Percentiles rank a stretch among this genome's conserved stretches.
Evolutionary conservation across 139 green algal genomes (phyloP).

Genomic region (Chlamydomonas sphaeroides): DNA sequence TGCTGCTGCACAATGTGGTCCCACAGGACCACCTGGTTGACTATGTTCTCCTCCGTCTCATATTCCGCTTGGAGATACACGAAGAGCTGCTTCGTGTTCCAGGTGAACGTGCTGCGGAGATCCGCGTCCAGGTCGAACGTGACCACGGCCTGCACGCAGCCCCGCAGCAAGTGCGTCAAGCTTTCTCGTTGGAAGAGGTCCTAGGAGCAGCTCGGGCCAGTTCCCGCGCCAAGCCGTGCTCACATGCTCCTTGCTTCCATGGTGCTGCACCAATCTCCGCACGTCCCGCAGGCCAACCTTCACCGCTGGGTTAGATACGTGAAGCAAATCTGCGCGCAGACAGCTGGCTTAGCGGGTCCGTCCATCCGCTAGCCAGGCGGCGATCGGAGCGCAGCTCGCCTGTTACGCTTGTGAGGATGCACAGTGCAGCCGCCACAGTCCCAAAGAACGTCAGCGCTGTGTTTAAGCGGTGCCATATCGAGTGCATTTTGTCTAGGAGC

Average conservation of each 20-base stretch:
- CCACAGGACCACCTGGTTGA: constrained; percentile 86
- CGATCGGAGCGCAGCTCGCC: constrained; percentile 2
- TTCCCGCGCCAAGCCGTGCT: neutral
- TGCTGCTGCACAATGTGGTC: constrained; percentile 75
- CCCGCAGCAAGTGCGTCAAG: neutral
- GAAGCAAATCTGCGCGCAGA: constrained; percentile 47
- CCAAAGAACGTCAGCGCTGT: constrained; percentile 64
- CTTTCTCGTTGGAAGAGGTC: neutral
- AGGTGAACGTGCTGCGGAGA: constrained; percentile 79
- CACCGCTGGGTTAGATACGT: constrained; percentile 47
- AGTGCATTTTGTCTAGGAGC: constrained; percentile 51
- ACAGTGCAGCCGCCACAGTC: constrained; percentile 49
- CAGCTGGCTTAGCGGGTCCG: neutral
- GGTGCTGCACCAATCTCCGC: constrained; percentile 24
- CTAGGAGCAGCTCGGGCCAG: neutral
- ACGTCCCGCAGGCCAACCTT: constrained; percentile 43
- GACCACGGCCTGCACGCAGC: constrained; percentile 63
- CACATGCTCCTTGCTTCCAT: constrained; percentile 44
- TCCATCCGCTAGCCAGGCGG: neutral
- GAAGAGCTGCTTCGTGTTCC: constrained; percentile 93
- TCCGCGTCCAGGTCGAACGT: constrained; percentile 75
- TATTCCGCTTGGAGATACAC: constrained; percentile 59
- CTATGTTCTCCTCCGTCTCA: constrained; percentile 36
- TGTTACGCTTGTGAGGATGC: constrained; percentile 46
- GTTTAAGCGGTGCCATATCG: constrained; percentile 48